A percentile compares a stretch with the other conserved stretches of the same genome.
phyloP scores from a whole-genome alignment of 2,329 filamentous ascomycete species.

The Talaromyces sp. region DNA sequence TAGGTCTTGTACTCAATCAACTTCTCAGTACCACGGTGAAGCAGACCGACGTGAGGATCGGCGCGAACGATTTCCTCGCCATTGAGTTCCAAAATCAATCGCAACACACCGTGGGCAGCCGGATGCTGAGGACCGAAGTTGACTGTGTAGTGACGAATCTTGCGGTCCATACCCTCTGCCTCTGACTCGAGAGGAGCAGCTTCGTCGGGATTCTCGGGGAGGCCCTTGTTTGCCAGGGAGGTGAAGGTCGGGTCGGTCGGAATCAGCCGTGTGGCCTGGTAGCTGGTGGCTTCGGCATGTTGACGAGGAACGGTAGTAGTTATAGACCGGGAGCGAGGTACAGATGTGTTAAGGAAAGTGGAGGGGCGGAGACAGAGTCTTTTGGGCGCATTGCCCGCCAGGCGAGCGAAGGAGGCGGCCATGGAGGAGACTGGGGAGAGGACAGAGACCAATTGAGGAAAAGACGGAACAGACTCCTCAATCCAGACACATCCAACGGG shows the following conservation, averaged over 20 bases:
- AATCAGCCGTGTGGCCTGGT: slow-evolving; percentile 58
- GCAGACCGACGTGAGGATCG: slow-evolving; percentile 93
- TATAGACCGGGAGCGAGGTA: slow-evolving; percentile 56
- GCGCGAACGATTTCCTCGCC: slow-evolving; percentile 96
- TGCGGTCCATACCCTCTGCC: slow-evolving; percentile 60
- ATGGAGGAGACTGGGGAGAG: slow-evolving; percentile 45
- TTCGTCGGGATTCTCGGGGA: slow-evolving; percentile 40
- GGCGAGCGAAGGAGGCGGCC: slow-evolving; percentile 63
- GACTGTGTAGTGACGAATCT: slow-evolving; percentile 98
- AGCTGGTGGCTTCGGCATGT: slow-evolving; percentile 53
- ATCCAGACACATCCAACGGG: slow-evolving; percentile 39
- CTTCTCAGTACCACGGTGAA: slow-evolving; percentile 98
- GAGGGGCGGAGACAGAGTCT: slow-evolving; percentile 60
- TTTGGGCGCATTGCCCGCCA: slow-evolving; percentile 62
- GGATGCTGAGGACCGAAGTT: slow-evolving; percentile 99
- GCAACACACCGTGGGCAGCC: slow-evolving; percentile 95
- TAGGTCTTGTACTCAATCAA: slow-evolving; percentile 99
- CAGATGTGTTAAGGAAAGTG: slow-evolving; percentile 43
- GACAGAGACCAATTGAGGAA: slow-evolving; percentile 21
- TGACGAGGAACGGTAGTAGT: slow-evolving; percentile 58
- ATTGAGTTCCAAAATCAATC: slow-evolving; percentile 94
- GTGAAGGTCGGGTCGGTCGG: slow-evolving; percentile 61
- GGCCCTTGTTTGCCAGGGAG: slow-evolving; percentile 45
- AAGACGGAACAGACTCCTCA: slow-evolving; percentile 34
- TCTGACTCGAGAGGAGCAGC: slow-evolving; percentile 52